phyloP scores from a whole-genome alignment of 805 yeast genomes.

The Pichia insulana region DNA sequence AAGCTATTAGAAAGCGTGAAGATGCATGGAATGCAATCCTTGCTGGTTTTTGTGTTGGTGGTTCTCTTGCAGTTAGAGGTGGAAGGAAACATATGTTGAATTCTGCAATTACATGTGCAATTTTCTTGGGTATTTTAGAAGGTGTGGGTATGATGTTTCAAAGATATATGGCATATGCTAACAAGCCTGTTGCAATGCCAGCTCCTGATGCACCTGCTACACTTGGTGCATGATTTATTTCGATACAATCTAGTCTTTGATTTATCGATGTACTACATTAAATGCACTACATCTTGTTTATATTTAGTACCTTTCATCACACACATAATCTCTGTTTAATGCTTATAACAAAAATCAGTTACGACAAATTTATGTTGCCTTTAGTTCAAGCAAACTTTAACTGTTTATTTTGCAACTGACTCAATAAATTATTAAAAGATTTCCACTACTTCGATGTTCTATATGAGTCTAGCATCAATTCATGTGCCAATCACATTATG shows the following conservation, averaged over 20 bases:
- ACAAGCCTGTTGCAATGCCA: slow-evolving; percentile 60
- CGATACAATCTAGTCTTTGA: background rate
- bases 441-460: too few relatives aligned
- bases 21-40: slow-evolving; percentile 98
- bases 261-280: background rate
- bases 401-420: too few relatives aligned
- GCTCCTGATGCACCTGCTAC: slow-evolving; percentile 32
- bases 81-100: slow-evolving; percentile 96
- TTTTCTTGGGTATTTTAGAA: slow-evolving; percentile 91
- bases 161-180: slow-evolving; percentile 78
- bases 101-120: slow-evolving; percentile 95
- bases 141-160: slow-evolving; percentile 97
- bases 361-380: too few relatives aligned
- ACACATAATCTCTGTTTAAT: too few relatives aligned
- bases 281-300: background rate
- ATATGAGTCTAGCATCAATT: background rate
- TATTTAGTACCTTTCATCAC: background rate
- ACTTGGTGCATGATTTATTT: slow-evolving; percentile 8
- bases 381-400: too few relatives aligned
- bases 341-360: too few relatives aligned
- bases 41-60: slow-evolving; percentile 98
- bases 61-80: slow-evolving; percentile 95
- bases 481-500: background rate
- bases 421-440: too few relatives aligned
- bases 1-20: slow-evolving; percentile 93